Base-by-base conservation (phyloP, 2,329 filamentous ascomycete genomes). In the Botrytis byssoidea region DNA sequence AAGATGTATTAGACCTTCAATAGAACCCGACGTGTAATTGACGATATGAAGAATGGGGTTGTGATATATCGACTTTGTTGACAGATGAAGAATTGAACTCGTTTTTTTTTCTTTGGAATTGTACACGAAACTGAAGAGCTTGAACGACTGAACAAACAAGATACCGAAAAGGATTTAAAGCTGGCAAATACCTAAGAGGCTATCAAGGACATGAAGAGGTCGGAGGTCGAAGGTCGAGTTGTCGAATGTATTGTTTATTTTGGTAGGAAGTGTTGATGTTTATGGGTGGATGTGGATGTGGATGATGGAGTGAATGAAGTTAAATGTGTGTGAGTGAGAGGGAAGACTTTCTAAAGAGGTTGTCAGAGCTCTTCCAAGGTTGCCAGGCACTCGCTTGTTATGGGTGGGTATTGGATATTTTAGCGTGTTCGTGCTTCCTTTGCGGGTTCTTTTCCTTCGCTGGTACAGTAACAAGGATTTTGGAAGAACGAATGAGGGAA, bases 11-110 rank as follows among this genome's bases (percentile, higher is more conserved):
- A 44, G 20, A 37, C 14, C 71, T 70, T 37, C 63, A 70, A 57
- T 63, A 55, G 42, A 73, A 35, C 71, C 65, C 57, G 66, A 73
- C 71, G 71, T 73, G 70, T 75, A 75, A 75, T 74, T 76, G 74
- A 73, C 65, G 66, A 71, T 40, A 63, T 71, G 63, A 73, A 40
- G 70, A 71, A 59, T 32, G 65, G 46, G 44, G 66, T 75, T 44
- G 69, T 63, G 69, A 66, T 74, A 74, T 77, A 79, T 79, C 78
- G 77, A 78, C 77, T 44, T 48, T 73, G 59, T 70, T 64, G 65
- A 63, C 66, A 64, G 44, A 70, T 63, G 71, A 69, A 73, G 57
- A 70, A 40, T 59, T 72, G 63, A 69, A 46, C 71, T 69, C n/a
- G n/a, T 25, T 60, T 72, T 72, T 67, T 71, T 67, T 51, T n/a